These are phyloP conservation scores for Cyberlindnera subsufficiens DNA, from an alignment of 805 yeast genomes.

Conservation along the genomic window DNA sequence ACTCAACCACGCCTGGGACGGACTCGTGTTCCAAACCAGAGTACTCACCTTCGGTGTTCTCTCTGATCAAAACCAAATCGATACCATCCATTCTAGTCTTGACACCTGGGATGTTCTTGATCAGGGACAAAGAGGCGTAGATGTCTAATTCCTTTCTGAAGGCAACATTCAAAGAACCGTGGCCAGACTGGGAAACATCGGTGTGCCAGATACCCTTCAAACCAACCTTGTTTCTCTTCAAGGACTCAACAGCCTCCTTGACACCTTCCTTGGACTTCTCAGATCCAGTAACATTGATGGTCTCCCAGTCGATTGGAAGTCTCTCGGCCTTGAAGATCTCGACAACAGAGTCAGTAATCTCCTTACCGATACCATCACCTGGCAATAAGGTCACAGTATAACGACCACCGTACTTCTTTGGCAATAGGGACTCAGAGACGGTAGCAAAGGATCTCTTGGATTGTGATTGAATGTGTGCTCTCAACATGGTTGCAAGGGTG, in stretches of 20 bases:
- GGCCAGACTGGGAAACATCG: conserved; percentile 71
- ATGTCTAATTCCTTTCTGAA: conserved; percentile 94
- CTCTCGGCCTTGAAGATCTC: conserved; percentile 81
- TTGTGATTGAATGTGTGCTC: conserved; percentile 20
- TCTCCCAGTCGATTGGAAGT: conserved; percentile 93
- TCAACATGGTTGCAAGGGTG: conserved; percentile 22
- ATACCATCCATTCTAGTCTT: conserved; percentile 82
- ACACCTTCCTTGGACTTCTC: conserved; percentile 54
- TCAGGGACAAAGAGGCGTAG: conserved; percentile 90
- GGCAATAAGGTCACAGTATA: conserved; percentile 93
- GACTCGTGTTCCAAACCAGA: conserved; percentile 98
- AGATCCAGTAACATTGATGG: conserved; percentile 60
- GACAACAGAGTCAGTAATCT: conserved; percentile 89
- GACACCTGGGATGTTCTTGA: conserved; percentile 92
- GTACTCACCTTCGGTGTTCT: conserved; percentile 98
- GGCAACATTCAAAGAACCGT: conserved; percentile 89
- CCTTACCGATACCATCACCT: conserved; percentile 98
- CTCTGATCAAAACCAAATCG: conserved; percentile 93
- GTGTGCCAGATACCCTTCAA: conserved; percentile 94
- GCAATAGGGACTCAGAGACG: conserved; percentile 55
- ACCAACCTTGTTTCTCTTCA: conserved; percentile 95
- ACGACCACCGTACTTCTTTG: conserved; percentile 92
- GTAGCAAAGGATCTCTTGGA: conserved; percentile 48
- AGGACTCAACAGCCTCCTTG: conserved; percentile 79
- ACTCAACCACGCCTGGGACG: conserved; percentile 96